Conservation (phyloP, 2,329 filamentous ascomycete species). For the Pseudocercospora pini-densiflorae region DNA sequence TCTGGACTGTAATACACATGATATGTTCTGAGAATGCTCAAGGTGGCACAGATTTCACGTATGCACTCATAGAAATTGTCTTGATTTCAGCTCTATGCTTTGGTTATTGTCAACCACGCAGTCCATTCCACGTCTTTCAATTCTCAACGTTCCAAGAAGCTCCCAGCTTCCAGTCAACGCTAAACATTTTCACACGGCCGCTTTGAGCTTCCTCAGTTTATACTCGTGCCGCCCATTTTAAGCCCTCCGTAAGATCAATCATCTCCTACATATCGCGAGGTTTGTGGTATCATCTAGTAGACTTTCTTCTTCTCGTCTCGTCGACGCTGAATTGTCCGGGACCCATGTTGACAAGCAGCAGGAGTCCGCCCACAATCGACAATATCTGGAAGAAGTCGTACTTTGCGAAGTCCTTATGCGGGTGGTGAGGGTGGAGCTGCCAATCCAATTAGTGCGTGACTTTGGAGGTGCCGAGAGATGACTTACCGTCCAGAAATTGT, state of each 20-base stretch:
- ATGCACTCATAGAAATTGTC: background rate
- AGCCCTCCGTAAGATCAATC: background rate
- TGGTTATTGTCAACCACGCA: background rate
- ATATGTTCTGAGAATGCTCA: background rate
- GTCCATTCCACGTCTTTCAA: background rate
- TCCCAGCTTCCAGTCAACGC: background rate
- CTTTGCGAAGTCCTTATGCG: conserved; percentile 99
- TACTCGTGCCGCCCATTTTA: background rate
- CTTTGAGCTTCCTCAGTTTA: background rate
- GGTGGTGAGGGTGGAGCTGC: conserved; percentile 96
- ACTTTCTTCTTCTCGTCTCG: conserved; percentile 99
- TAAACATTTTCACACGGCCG: background rate
- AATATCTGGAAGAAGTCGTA: conserved; percentile 99
- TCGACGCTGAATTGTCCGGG: conserved; percentile 97
- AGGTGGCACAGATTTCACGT: background rate
- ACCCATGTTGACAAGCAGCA: conserved; percentile 97
- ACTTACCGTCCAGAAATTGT: conserved; percentile 99
- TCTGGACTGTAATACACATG: background rate
- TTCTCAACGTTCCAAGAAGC: background rate
- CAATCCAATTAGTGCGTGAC: background rate
- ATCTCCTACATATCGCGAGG: background rate
- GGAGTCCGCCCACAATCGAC: conserved; percentile 94
- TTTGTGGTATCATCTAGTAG: conserved; percentile 63
- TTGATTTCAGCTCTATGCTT: background rate
- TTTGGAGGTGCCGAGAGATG: conserved; percentile 27